Evolutionary conservation across 768 basidiomycete genomes (phyloP).

Genomic region (Tulasnella sp.): DNA sequence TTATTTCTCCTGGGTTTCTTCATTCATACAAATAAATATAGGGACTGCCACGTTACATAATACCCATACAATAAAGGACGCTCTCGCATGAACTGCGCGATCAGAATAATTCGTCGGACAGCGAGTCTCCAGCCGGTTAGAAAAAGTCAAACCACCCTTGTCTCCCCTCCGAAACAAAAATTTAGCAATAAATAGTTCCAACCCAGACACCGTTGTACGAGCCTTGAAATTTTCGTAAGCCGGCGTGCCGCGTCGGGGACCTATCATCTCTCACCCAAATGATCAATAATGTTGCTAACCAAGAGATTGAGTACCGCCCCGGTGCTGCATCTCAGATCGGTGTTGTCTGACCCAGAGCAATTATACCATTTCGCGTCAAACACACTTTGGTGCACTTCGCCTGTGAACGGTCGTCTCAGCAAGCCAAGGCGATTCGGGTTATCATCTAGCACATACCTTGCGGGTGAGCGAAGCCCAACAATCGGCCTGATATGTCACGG

Average conservation of each 20-base stretch:
- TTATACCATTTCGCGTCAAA: conserved; percentile 42
- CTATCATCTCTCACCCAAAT: not conserved
- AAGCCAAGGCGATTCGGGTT: not conserved
- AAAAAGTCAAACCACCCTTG: not conserved
- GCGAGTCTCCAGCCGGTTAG: not conserved
- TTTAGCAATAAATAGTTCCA: not conserved
- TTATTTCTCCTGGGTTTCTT: conserved; percentile 17
- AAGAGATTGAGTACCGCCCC: conserved; percentile 50
- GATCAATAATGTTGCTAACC: conserved; percentile 29
- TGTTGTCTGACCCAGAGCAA: conserved; percentile 58
- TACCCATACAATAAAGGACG: not conserved
- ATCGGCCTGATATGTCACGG: not conserved
- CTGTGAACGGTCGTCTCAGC: not conserved
- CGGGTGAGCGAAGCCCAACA: conserved; percentile 5
- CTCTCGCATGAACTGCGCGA: not conserved
- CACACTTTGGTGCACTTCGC: conserved; percentile 31
- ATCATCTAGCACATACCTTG: conserved; percentile 6
- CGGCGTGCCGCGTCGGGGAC: not conserved
- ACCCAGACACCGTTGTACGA: not conserved
- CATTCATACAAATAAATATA: not conserved
- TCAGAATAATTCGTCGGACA: not conserved
- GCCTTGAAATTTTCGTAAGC: not conserved
- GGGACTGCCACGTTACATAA: not conserved
- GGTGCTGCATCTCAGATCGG: conserved; percentile 41
- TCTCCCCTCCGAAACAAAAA: not conserved